Evolutionary conservation across 257 asterid species (phyloP).

Genomic region (Solanum bulbocastanum): DNA sequence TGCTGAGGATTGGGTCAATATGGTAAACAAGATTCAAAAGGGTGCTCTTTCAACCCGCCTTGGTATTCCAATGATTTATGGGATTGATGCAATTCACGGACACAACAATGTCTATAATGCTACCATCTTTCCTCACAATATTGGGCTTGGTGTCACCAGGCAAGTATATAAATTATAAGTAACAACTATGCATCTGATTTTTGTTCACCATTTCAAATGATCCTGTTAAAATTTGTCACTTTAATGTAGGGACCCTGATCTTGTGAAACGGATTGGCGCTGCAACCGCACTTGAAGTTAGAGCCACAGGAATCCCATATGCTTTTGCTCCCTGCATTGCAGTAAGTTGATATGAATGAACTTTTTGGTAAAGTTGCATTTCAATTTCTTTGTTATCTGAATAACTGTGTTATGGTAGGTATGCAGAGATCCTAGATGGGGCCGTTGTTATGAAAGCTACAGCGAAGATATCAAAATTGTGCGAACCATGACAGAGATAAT

Average conservation of each 20-base stretch:
- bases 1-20: conserved; percentile 22
- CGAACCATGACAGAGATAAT: conserved; percentile 18
- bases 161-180: not conserved
- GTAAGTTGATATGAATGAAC: not conserved
- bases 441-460: conserved; percentile 30
- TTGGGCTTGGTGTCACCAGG: conserved; percentile 40
- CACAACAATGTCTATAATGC: conserved; percentile 29
- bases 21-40: conserved; percentile 25
- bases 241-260: conserved; percentile 16
- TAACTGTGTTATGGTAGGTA: not conserved
- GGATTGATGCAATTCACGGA: conserved; percentile 33
- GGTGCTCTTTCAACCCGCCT: conserved; percentile 24
- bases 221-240: not conserved
- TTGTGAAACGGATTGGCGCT: conserved; percentile 25
- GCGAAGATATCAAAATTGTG: conserved; percentile 22
- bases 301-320: conserved; percentile 32
- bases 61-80: conserved; percentile 31
- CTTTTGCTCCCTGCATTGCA: conserved; percentile 32
- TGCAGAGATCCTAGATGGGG: conserved; percentile 30
- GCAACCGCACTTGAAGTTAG: conserved; percentile 39
- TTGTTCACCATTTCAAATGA: not conserved
- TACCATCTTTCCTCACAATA: conserved; percentile 28
- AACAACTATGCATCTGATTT: not conserved
- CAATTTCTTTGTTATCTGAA: not conserved
- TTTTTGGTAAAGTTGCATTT: not conserved